Evolutionary conservation across 2,329 filamentous ascomycete species (phyloP), one percentile per base, ranked within the genome.

Genomic region (Colletotrichum sp.): DNA sequence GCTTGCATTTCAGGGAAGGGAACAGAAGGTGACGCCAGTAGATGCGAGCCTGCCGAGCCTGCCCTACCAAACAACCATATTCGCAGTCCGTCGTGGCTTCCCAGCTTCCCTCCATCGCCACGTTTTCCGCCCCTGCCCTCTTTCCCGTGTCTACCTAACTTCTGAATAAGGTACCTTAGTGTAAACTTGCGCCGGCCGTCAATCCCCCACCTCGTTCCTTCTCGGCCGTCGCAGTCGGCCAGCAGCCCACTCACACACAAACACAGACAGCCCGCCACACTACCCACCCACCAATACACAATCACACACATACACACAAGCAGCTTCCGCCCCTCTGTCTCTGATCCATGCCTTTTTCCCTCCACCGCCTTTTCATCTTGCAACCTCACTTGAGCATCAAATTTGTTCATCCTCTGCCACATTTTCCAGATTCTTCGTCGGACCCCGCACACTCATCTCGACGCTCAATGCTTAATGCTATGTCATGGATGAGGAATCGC

Each of bases 361-460:
- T 39, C 72, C 69, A 72, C 72, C 69, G 62, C 69, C 62, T 52
- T 72, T 72, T 67, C n/a, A 34, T 18, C 24, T 63, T 60, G 16
- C 36, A 30, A 62, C 66, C 49, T 62, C 49, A 60, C n/a, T 39
- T 30, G 28, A 52, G 24, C 68, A 60, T 18, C 36, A 36, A 44
- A 24, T 18, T 30, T 28, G 26, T n/a, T n/a, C 24, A 21, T 30
- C 60, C 10, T 21, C 34, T 24, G 32, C 30, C 30, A 34, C 18
- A 66, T 24, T 52, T 32, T 30, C 36, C 71, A 30, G 32, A 34
- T 62, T 49, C 28, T 49, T 69, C 24, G 59, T 30, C 36, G 44
- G 24, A 44, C 63, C 21, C 57, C 57, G 30, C 57, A 26, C 62
- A 24, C 39, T 44, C 39, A 30, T 67, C n/a, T 28, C 15, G 8